These are phyloP conservation scores for Rhododendron molle DNA, from an alignment of 148 eudicot genomes.

Conservation along the genomic window DNA sequence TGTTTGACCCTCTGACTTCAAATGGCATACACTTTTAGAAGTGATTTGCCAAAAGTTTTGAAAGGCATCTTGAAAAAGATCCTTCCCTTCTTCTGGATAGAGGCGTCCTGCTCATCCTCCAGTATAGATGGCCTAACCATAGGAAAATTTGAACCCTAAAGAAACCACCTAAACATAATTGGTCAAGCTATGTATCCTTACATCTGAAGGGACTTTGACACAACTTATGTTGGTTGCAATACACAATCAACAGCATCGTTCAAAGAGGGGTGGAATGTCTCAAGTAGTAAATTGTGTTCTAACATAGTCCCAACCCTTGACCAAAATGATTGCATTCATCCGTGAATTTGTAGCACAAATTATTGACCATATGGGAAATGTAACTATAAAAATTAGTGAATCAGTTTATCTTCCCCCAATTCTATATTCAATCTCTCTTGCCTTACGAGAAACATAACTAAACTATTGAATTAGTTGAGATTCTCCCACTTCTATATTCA, in stretches of 20 bases:
- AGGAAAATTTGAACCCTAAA: background rate
- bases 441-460: background rate
- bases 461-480: background rate
- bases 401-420: background rate
- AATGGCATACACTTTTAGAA: background rate
- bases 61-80: background rate
- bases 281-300: background rate
- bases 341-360: background rate
- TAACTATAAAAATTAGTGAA: background rate
- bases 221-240: background rate
- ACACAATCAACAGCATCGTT: background rate
- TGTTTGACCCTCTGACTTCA: background rate
- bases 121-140: background rate
- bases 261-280: background rate
- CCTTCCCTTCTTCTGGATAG: background rate
- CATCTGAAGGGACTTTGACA: background rate
- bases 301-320: background rate
- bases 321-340: background rate
- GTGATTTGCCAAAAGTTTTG: background rate
- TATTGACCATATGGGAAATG: background rate
- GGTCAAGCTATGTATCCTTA: background rate
- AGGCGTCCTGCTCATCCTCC: background rate
- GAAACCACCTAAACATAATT: background rate
- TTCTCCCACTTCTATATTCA: background rate
- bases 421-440: background rate